These are phyloP conservation scores for Penicillium verrucosum DNA, from an alignment of 2,329 filamentous ascomycete genomes.

Conservation along the genomic window DNA sequence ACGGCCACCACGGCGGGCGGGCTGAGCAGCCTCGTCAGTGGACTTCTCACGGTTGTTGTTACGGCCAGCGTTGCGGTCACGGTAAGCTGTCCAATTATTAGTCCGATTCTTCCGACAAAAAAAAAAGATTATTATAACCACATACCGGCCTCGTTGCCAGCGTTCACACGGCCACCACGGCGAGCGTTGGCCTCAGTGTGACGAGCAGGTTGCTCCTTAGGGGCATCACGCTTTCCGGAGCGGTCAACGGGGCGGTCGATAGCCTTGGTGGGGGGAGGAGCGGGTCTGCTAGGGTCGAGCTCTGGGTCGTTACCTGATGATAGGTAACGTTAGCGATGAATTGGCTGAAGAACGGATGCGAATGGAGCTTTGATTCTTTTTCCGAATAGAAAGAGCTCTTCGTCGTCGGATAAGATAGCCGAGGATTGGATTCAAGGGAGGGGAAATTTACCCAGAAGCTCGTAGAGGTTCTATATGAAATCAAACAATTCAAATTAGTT, in stretches of 20 bases:
- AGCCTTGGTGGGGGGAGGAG: slow-evolving; percentile 78
- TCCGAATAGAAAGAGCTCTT: neutral
- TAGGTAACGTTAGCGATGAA: slow-evolving; percentile 29
- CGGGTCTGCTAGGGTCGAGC: slow-evolving; percentile 69
- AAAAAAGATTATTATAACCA: slow-evolving; percentile 25
- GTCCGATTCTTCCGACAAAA: slow-evolving; percentile 11
- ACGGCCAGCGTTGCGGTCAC: slow-evolving; percentile 78
- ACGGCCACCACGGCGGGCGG: slow-evolving; percentile 49
- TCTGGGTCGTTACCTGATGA: slow-evolving; percentile 65
- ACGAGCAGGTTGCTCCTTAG: slow-evolving; percentile 63
- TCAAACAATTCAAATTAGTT: slow-evolving; percentile 21
- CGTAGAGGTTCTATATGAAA: slow-evolving; percentile 79
- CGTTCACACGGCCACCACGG: slow-evolving; percentile 51
- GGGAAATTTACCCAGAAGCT: slow-evolving; percentile 80
- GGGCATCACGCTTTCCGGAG: slow-evolving; percentile 81
- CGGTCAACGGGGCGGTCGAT: slow-evolving; percentile 78
- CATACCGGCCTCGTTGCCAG: slow-evolving; percentile 86
- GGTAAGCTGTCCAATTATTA: slow-evolving; percentile 65
- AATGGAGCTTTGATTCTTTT: slow-evolving; percentile 6
- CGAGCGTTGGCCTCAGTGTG: slow-evolving; percentile 38
- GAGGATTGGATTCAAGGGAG: slow-evolving; percentile 18
- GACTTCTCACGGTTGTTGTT: slow-evolving; percentile 78
- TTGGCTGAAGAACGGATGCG: slow-evolving; percentile 4
- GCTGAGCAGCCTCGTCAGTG: slow-evolving; percentile 63
- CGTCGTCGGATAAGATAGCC: slow-evolving; percentile 14